Base-by-base conservation (phyloP, 306 rosid genomes). In the Cicer pinnatifidum region DNA sequence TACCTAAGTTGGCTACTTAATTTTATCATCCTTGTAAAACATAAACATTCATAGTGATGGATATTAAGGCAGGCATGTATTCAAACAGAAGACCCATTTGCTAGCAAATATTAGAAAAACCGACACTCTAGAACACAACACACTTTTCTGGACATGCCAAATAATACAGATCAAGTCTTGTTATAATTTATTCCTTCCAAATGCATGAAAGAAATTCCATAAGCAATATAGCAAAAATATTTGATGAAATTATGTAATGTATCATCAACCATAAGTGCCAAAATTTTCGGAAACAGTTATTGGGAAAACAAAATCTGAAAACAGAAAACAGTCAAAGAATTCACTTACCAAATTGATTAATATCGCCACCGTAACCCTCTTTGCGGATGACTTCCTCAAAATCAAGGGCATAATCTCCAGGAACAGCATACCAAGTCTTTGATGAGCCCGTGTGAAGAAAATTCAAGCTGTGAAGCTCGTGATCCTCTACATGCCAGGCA, bases 401-500 rank as follows among this genome's bases (percentile, higher is more conserved):
- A 67, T 84, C 86, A 85, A 84, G 80, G 17, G 97, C 99, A 84
- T 84, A 84, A 82, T 85, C 91, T 70, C 97, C 99, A 44, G 99
- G 97, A 84, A 95, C 90, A 51, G 99, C 78, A 87, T 94, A 94
- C 99, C 99, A 94, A 58, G 99, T 94, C 88, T 94, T 94, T 72
- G 97, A 77, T 33, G 99, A 88, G 76, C 99, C 99, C 47, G 91
- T 79, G 84, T 94, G 97, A 76, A 91, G 97, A 83, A 81, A 95
- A 84, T 95, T 95, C 99, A 95, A 85, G 82, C 99, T 95, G 82
- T 95, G 99, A 77, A 95, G 97, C 83, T 95, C 99, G 77, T 95
- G 99, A 88, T 95, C 99, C 88, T 95, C 99, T 23, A 95, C 97
- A 43, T 94, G 99, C 97, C 99, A 94, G 53, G 99, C 99, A 88